These are phyloP conservation scores for Trifolium dubium DNA, from an alignment of 306 rosid genomes.

Conservation along the genomic window DNA sequence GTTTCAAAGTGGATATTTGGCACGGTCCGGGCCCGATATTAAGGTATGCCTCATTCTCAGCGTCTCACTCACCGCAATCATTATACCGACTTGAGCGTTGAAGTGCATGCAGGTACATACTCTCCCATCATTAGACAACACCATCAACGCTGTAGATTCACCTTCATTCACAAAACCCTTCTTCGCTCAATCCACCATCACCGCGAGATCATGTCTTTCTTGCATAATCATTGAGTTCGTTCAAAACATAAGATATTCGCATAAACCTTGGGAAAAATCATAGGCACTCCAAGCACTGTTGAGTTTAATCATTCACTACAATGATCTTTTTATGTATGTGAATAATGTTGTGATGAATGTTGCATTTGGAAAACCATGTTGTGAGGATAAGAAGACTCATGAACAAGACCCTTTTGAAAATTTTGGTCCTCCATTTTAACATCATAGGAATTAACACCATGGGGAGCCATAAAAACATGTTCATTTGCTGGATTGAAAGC, in stretches of 20 bases:
- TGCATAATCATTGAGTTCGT: background rate
- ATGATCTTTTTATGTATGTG: conserved; percentile 46
- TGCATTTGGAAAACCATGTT: conserved; percentile 76
- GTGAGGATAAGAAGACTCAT: conserved; percentile 62
- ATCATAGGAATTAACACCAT: conserved; percentile 62
- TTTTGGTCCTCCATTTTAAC: conserved; percentile 59
- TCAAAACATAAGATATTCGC: conserved; percentile 50
- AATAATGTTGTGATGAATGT: conserved; percentile 59
- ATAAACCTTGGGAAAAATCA: conserved; percentile 45
- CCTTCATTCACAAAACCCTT: background rate
- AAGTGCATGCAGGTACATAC: background rate
- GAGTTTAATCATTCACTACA: conserved; percentile 38
- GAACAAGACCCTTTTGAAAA: conserved; percentile 50
- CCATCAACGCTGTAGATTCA: background rate
- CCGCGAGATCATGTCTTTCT: background rate
- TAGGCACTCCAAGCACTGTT: conserved; percentile 37
- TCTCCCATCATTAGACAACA: background rate
- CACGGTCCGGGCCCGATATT: background rate
- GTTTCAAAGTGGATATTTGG: background rate
- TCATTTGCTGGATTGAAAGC: conserved; percentile 55
- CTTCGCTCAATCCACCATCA: background rate
- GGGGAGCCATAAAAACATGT: conserved; percentile 54
- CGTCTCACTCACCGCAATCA: background rate
- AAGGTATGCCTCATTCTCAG: background rate
- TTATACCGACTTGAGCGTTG: background rate